Conservation (phyloP, 2,329 filamentous ascomycete genomes). For the Exophiala dermatitidis region DNA sequence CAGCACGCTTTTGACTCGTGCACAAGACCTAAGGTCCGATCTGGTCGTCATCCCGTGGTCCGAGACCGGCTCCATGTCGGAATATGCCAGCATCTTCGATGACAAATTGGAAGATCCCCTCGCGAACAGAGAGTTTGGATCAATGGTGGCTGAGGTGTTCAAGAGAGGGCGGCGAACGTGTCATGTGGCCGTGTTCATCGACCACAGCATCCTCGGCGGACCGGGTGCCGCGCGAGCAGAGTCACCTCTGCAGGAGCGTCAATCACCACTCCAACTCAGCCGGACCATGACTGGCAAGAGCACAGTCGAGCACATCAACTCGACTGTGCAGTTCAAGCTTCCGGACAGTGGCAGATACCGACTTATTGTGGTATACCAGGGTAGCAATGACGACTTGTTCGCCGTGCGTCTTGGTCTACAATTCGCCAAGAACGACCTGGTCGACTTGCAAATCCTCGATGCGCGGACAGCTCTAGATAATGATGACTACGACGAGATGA, state of each 20-base stretch:
- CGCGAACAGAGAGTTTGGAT: conserved; percentile 51
- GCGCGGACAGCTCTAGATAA: background rate
- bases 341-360: conserved; percentile 48
- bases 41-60: conserved; percentile 85
- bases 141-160: conserved; percentile 45
- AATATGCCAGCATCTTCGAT: conserved; percentile 45
- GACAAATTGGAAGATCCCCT: conserved; percentile 35
- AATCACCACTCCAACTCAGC: conserved; percentile 36
- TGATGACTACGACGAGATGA: conserved; percentile 2
- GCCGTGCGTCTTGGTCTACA: conserved; percentile 78
- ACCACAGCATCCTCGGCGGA: conserved; percentile 35
- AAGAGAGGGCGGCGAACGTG: conserved; percentile 49
- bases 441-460: conserved; percentile 35
- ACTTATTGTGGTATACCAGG: conserved; percentile 80
- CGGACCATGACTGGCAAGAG: conserved; percentile 53
- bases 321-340: conserved; percentile 19
- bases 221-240: conserved; percentile 1
- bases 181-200: conserved; percentile 72
- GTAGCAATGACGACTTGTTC: conserved; percentile 70
- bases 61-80: conserved; percentile 67
- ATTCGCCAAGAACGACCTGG: conserved; percentile 67
- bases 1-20: conserved; percentile 65
- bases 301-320: conserved; percentile 31
- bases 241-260: conserved; percentile 25
- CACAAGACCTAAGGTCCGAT: conserved; percentile 62